Conservation (phyloP, 345 rosid genomes). For the Anastatica hierochuntica region DNA sequence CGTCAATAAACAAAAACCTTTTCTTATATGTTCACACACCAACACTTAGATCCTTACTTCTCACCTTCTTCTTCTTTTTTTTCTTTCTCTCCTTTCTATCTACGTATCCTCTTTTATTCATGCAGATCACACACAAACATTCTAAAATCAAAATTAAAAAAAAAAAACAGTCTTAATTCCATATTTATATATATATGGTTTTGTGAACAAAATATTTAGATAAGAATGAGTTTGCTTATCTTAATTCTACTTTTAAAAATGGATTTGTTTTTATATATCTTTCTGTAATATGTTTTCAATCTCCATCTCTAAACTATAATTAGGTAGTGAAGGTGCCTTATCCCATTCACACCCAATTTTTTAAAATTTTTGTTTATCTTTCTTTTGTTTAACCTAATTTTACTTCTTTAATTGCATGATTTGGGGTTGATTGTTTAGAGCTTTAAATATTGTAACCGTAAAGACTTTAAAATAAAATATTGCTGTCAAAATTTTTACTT, state of each 20-base stretch:
- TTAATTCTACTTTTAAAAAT: no score
- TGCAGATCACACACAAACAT: constrained; percentile 15
- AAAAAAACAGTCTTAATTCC: no score
- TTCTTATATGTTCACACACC: constrained; percentile 22
- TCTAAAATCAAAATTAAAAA: constrained; percentile 3
- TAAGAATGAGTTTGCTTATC: no score
- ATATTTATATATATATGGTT: no score
- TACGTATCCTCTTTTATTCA: constrained; percentile 15
- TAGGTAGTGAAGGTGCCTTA: constrained; percentile 16
- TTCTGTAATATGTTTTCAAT: no score
- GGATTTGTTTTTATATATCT: no score
- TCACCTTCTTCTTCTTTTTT: constrained; percentile 20
- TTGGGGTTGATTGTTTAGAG: no score
- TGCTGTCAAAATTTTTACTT: no score
- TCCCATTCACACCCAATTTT: constrained; percentile 6
- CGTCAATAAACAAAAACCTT: constrained; percentile 20
- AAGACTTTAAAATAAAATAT: no score
- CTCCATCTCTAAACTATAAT: constrained; percentile 11
- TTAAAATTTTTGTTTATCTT: background rate
- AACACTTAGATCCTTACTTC: constrained; percentile 25
- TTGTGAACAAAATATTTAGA: no score
- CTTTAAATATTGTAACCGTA: no score
- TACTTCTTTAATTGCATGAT: background rate
- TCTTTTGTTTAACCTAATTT: background rate
- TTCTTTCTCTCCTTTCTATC: constrained; percentile 8